Evolutionary conservation across 352 stramenopile genomes (phyloP).

Genomic region (Globisporangium recalcitrans): DNA sequence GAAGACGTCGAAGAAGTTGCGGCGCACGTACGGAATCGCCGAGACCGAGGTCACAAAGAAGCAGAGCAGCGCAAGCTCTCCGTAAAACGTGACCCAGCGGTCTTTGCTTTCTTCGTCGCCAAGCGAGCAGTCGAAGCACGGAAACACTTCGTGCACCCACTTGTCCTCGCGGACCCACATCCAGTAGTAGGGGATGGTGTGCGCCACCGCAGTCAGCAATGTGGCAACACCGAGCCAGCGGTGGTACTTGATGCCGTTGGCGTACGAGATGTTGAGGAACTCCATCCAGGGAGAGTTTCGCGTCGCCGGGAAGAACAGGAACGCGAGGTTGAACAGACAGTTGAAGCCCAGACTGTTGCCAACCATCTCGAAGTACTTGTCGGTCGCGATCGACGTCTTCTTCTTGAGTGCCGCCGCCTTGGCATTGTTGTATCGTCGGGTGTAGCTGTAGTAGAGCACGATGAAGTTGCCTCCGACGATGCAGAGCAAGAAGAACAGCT

Average conservation of each 20-base stretch:
- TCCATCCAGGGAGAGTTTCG: constrained; percentile 35
- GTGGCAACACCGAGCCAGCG: constrained; percentile 29
- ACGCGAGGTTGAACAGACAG: constrained; percentile 34
- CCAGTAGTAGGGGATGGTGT: constrained; percentile 21
- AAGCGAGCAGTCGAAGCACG: constrained; percentile 30
- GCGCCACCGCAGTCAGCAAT: constrained; percentile 19
- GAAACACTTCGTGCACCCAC: constrained; percentile 19
- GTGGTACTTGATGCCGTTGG: constrained; percentile 36
- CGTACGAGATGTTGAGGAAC: constrained; percentile 34
- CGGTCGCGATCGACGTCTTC: constrained; percentile 4
- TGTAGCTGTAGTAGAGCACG: constrained; percentile 23
- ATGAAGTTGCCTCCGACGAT: constrained; percentile 24
- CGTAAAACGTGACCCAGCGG: constrained; percentile 24
- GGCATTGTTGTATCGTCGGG: background rate
- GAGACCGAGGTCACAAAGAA: constrained; percentile 24
- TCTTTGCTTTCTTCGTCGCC: constrained; percentile 3
- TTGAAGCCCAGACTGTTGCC: constrained; percentile 21
- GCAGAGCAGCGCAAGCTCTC: constrained; percentile 17
- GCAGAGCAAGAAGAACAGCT: constrained; percentile 23
- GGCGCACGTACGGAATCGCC: constrained; percentile 28
- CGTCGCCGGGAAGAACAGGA: constrained; percentile 31
- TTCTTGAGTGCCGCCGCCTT: background rate
- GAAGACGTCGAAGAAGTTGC: constrained; percentile 26
- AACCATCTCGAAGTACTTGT: constrained; percentile 14
- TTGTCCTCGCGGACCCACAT: constrained; percentile 18